Percentiles rank a stretch among this genome's conserved stretches.
Conservation (phyloP, 371 early-diverging fungal genomes). For the Mucor mucedo region DNA sequence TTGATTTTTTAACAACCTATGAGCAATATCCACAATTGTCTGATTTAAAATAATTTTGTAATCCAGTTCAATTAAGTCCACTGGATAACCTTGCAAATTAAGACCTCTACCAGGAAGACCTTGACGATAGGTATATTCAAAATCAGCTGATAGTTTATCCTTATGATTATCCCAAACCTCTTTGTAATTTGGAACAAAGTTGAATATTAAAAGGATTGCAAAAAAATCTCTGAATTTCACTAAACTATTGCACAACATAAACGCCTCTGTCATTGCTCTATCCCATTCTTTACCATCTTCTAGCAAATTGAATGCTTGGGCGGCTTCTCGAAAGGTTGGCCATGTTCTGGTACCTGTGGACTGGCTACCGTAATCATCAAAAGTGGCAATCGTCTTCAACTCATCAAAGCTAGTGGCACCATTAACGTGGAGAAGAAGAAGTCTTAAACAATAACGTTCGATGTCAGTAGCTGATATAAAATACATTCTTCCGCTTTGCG, state of each 20-base stretch:
- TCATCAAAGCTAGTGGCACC: no score
- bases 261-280: neutral
- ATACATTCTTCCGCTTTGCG: constrained; percentile 24
- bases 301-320: no score
- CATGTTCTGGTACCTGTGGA: no score
- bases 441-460: constrained; percentile 26
- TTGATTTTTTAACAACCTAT: neutral
- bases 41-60: neutral
- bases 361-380: no score
- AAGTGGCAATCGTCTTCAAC: no score
- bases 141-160: neutral
- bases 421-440: no score
- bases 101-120: neutral
- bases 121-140: neutral
- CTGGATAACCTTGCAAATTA: neutral
- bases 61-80: neutral
- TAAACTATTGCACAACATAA: neutral
- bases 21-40: neutral
- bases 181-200: neutral
- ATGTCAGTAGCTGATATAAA: no score
- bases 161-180: neutral
- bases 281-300: no score
- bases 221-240: neutral
- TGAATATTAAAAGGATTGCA: neutral
- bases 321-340: no score